Conservation (phyloP, 768 basidiomycete species). For the Mycena pura region DNA sequence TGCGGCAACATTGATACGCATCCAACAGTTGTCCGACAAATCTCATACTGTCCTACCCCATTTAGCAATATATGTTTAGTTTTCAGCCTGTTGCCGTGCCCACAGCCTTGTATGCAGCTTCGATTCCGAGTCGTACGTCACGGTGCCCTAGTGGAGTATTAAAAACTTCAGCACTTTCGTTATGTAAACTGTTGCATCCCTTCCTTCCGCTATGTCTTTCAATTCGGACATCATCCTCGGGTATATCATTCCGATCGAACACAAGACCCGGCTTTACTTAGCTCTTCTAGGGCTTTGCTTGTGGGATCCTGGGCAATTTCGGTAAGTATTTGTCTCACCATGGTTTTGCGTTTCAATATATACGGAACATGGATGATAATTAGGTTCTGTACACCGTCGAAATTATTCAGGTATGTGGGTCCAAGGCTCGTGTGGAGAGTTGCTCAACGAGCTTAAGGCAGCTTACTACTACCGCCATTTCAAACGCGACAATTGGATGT, state of each 20-base stretch:
- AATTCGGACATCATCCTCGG: conserved; percentile 9
- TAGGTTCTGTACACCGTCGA: neutral
- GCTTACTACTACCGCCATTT: neutral
- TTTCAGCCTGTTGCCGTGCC: too few relatives aligned
- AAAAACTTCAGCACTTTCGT: conserved; percentile 3
- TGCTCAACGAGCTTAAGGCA: neutral
- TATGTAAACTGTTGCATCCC: conserved; percentile 1
- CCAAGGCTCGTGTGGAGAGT: neutral
- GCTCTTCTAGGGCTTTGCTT: conserved; percentile 10
- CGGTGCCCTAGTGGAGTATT: too few relatives aligned
- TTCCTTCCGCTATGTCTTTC: conserved; percentile 3
- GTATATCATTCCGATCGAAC: neutral
- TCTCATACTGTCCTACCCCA: too few relatives aligned
- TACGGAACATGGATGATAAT: too few relatives aligned
- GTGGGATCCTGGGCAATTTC: neutral
- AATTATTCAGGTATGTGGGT: neutral
- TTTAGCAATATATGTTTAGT: too few relatives aligned
- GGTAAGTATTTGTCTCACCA: neutral
- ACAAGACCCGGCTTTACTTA: conserved; percentile 6
- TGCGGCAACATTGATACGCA: too few relatives aligned
- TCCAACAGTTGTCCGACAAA: too few relatives aligned
- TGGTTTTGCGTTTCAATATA: neutral
- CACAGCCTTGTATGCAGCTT: too few relatives aligned
- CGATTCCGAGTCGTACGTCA: too few relatives aligned
- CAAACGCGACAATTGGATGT: conserved; percentile 4